These are phyloP conservation scores for Zymoseptoria brevis DNA, from an alignment of 2,329 filamentous ascomycete species.

Conservation along the genomic window DNA sequence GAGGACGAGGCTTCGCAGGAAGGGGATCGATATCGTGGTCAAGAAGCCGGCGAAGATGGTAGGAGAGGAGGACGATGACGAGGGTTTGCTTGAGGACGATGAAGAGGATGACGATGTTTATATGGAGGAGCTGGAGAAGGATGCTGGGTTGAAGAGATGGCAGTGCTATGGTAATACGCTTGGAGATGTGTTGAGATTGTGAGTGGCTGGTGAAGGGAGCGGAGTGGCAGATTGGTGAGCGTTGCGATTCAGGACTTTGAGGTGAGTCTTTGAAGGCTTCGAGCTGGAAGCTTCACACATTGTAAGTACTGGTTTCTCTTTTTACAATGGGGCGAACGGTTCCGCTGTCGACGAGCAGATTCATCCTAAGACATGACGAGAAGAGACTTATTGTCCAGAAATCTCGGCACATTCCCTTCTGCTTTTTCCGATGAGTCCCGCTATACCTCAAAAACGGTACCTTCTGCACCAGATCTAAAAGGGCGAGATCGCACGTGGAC, in stretches of 20 bases:
- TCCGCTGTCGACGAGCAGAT: no score
- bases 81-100: slow-evolving; percentile 3
- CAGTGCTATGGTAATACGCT: slow-evolving; percentile 16
- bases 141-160: slow-evolving; percentile 9
- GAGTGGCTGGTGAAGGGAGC: background rate
- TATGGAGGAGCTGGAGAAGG: slow-evolving; percentile 1
- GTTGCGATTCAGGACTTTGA: background rate
- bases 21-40: background rate
- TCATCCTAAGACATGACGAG: no score
- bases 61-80: background rate
- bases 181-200: slow-evolving; percentile 6
- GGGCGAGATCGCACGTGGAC: no score
- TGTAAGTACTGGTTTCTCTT: no score
- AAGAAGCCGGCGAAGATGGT: background rate
- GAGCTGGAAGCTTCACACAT: no score
- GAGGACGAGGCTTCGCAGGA: background rate
- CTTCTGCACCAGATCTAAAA: no score
- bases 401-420: no score
- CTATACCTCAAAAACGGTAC: no score
- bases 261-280: background rate
- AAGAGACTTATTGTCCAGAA: no score
- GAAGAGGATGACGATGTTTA: slow-evolving; percentile 6
- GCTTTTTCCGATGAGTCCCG: no score
- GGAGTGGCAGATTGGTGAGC: no score
- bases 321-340: no score